Percentiles rank a stretch among this genome's conserved stretches.
phyloP scores from a whole-genome alignment of 2,329 filamentous ascomycete genomes.

The Fusarium coicis region DNA sequence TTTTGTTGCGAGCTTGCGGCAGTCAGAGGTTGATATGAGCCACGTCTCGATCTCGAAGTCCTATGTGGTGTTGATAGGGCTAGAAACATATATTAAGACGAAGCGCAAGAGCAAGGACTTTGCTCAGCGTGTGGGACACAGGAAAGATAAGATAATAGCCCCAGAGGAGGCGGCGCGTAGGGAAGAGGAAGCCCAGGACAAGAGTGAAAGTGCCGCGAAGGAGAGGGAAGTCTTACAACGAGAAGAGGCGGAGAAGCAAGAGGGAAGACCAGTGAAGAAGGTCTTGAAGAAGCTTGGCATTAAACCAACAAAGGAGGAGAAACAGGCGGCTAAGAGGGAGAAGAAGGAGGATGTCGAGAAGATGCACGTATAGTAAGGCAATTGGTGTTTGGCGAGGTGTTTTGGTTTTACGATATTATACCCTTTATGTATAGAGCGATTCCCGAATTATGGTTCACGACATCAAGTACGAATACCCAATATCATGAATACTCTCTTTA shows the following conservation, averaged over 20 bases:
- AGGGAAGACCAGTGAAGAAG: slow-evolving; percentile 43
- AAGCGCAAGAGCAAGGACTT: slow-evolving; percentile 71
- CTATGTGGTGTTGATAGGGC: slow-evolving; percentile 83
- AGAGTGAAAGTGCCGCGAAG: slow-evolving; percentile 67
- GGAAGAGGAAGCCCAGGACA: slow-evolving; percentile 70
- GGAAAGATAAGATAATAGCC: slow-evolving; percentile 68
- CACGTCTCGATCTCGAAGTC: slow-evolving; percentile 82
- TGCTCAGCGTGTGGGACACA: slow-evolving; percentile 60
- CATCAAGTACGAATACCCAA: background rate
- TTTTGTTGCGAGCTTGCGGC: slow-evolving; percentile 79
- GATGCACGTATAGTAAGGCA: background rate
- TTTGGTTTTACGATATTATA: slow-evolving; percentile 26
- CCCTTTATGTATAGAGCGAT: slow-evolving; percentile 18
- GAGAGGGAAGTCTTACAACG: slow-evolving; percentile 59
- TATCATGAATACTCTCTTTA: background rate
- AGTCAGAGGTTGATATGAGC: slow-evolving; percentile 81
- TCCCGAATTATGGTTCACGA: slow-evolving; percentile 16
- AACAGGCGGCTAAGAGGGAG: slow-evolving; percentile 37
- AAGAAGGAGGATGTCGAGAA: slow-evolving; percentile 29
- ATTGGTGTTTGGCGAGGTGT: background rate
- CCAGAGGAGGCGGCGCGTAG: slow-evolving; percentile 67
- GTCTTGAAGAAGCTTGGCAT: slow-evolving; percentile 56
- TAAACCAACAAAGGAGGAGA: slow-evolving; percentile 43
- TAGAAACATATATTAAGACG: slow-evolving; percentile 82
- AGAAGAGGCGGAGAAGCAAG: slow-evolving; percentile 55